A percentile compares a stretch with the other conserved stretches of the same genome.
phyloP scores from a whole-genome alignment of 495 filamentous ascomycete species.

The Podospora australis region DNA sequence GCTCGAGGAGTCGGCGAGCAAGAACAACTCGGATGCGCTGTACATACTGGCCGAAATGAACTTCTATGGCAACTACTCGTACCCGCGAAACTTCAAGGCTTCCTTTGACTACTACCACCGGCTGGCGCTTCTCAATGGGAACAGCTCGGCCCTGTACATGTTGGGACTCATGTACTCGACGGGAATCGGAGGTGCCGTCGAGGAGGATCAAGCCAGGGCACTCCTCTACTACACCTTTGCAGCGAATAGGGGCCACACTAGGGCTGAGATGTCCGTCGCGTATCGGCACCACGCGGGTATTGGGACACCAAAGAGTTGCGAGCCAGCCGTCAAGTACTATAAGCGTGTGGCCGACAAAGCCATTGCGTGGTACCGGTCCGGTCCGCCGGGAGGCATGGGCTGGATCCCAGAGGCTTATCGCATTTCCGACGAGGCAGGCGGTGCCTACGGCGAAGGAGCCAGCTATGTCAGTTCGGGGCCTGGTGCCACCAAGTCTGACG shows the following conservation, averaged over 20 bases:
- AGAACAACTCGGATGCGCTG: slow-evolving; percentile 80
- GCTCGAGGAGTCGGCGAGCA: slow-evolving; percentile 65
- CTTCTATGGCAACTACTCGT: slow-evolving; percentile 89
- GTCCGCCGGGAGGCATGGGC: slow-evolving; percentile 82
- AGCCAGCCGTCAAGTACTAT: slow-evolving; percentile 80
- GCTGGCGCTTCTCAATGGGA: slow-evolving; percentile 71
- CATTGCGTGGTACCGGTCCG: slow-evolving; percentile 74
- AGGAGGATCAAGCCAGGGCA: slow-evolving; percentile 86
- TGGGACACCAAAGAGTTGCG: slow-evolving; percentile 76
- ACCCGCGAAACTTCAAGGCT: slow-evolving; percentile 74
- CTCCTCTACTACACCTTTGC: slow-evolving; percentile 93
- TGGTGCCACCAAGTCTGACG: slow-evolving; percentile 66
- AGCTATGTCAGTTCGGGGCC: slow-evolving; percentile 84
- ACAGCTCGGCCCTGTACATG: slow-evolving; percentile 91
- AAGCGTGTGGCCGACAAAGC: slow-evolving; percentile 92
- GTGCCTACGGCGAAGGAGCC: slow-evolving; percentile 91
- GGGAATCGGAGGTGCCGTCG: slow-evolving; percentile 74
- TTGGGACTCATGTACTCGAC: slow-evolving; percentile 95
- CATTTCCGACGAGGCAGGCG: slow-evolving; percentile 81
- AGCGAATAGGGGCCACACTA: slow-evolving; percentile 73
- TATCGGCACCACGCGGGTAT: slow-evolving; percentile 84
- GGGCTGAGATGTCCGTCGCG: slow-evolving; percentile 89
- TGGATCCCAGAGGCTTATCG: slow-evolving; percentile 69
- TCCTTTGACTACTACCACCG: slow-evolving; percentile 78
- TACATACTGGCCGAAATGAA: slow-evolving; percentile 91